A percentile compares a stretch with the other conserved stretches of the same genome.
These are phyloP conservation scores for Yamadazyma insecticola DNA, from an alignment of 805 yeast genomes.

Conservation along the genomic window DNA sequence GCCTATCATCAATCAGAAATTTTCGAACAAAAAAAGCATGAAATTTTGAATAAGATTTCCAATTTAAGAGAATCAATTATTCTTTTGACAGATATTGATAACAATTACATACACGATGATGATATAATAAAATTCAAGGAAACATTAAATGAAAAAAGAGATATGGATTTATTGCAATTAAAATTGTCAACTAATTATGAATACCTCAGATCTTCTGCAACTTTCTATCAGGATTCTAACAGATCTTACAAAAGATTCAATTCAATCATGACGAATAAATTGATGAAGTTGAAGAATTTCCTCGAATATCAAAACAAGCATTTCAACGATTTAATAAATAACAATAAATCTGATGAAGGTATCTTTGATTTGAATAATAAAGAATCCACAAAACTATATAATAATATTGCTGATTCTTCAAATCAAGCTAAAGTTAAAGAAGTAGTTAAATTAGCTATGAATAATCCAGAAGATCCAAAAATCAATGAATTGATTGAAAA, in stretches of 20 bases:
- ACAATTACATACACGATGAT: conserved; percentile 18
- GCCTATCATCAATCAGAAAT: conserved; percentile 13
- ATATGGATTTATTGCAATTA: conserved; percentile 28
- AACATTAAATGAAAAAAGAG: conserved; percentile 20
- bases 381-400: conserved; percentile 10
- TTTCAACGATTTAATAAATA: conserved; percentile 16
- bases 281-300: conserved; percentile 34
- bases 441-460: no score
- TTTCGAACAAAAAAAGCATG: conserved; percentile 18
- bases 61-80: conserved; percentile 22
- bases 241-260: conserved; percentile 28
- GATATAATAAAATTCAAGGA: conserved; percentile 20
- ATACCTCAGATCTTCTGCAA: conserved; percentile 23
- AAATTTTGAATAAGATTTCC: conserved; percentile 20
- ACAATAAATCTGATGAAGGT: conserved; percentile 11
- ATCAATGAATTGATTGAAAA: conserved; percentile 6
- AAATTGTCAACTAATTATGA: conserved; percentile 29
- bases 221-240: conserved; percentile 35
- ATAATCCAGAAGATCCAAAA: no score
- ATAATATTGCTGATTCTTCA: no score
- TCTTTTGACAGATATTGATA: conserved; percentile 14
- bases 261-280: conserved; percentile 24
- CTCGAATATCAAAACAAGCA: conserved; percentile 31
- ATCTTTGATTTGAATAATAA: conserved; percentile 18
- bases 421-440: no score